Base-by-base conservation (phyloP, 345 rosid genomes). In the Pugionium cornutum region DNA sequence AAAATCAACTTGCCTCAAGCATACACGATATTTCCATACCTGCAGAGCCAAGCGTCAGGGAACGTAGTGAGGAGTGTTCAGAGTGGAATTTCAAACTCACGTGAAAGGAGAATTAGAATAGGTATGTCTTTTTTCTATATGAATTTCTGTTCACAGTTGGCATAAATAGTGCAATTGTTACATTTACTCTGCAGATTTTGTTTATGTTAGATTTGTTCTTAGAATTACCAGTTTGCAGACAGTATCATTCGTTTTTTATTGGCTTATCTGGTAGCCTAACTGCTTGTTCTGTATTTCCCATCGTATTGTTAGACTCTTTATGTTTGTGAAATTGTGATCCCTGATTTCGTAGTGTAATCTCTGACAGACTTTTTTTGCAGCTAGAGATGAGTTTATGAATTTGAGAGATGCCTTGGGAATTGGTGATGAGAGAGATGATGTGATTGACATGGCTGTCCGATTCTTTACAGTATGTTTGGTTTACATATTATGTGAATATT, bases 391-490 rank as follows among this genome's bases (percentile, higher is more conserved):
- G 45, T 58, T 92, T 78, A 76, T 33, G 76, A 59, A 64, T 44
- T 50, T 86, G 80, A 84, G 78, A 76, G 63, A 74, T 63, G 89
- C 80, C 5, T 72, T 87, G 74, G 80, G 75, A 40, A 81, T 89
- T 80, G 92, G 86, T 73, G 85, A 83, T 73, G 83, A 84, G 34
- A 66, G 86, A 45, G 75, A 71, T n/a, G 85, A 79, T 36, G 55
- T 87, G 10, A 80, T 82, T 77, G 65, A 73, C 59, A 77, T 76
- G 69, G 96, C 95, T 53, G 53, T 47, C 64, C 59, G 58, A 47
- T 83, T 83, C 75, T 92, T 83, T 72, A 57, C 66, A 67, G 98
- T 92, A 86, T 65, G 84, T 69, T 72, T 65, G 46, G 43, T 72
- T 63, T 3, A 57, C 40, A 41, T 55, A 41, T 53, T 42, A 46